Conservation (phyloP, 345 rosid genomes). For the Barbarea vulgaris region DNA sequence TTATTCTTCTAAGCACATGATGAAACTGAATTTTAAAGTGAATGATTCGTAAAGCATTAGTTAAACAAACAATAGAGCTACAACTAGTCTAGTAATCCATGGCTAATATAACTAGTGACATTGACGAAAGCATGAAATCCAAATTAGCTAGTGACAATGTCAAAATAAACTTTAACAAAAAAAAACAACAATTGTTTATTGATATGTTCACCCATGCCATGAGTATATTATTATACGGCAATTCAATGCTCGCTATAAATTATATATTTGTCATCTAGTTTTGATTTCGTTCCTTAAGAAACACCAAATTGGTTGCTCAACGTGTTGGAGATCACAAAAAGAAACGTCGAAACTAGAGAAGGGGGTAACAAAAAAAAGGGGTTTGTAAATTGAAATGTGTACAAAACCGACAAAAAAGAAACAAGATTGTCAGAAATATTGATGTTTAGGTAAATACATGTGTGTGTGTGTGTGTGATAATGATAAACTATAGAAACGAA, state of each 20-base stretch:
- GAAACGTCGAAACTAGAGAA: constrained; percentile 42
- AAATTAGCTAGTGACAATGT: constrained; percentile 2
- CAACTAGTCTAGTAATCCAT: not conserved
- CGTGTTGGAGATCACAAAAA: constrained; percentile 39
- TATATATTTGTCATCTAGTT: not conserved
- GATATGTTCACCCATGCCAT: constrained; percentile 28
- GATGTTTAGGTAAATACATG: constrained; percentile 22
- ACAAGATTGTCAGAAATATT: constrained; percentile 42
- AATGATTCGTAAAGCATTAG: not conserved
- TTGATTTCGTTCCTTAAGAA: constrained; percentile 1
- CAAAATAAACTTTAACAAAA: not conserved
- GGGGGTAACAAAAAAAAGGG: not conserved
- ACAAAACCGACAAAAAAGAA: constrained; percentile 36
- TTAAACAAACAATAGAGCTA: not conserved
- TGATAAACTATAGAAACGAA: constrained; percentile 14
- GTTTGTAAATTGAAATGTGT: constrained; percentile 10
- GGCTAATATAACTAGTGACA: constrained; percentile 13
- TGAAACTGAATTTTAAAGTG: not conserved
- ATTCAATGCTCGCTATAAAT: not conserved
- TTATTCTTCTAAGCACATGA: not conserved
- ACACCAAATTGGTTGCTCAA: constrained; percentile 33
- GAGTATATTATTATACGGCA: not conserved
- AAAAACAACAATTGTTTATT: not conserved
- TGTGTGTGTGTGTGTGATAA: constrained; percentile 24
- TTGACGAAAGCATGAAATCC: constrained; percentile 8